A percentile compares a stretch with the other conserved stretches of the same genome.
phyloP scores from a whole-genome alignment of 306 rosid species.

The Prunus campanulata region DNA sequence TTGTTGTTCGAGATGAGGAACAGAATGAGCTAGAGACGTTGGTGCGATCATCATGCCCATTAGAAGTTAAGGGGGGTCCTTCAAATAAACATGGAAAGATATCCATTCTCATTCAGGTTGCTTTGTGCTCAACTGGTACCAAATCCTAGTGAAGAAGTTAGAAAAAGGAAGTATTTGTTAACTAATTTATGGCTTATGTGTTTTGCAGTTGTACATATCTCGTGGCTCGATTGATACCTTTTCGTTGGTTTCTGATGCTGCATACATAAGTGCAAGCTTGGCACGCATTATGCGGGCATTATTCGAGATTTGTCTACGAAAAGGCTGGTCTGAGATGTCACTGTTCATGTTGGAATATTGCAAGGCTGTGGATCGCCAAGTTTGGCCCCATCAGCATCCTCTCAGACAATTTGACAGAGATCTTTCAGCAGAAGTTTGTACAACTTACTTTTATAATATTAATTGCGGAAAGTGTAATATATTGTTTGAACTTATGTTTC shows the following conservation, averaged over 20 bases:
- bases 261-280: conserved; percentile 96
- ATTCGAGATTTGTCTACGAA: conserved; percentile 86
- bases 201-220: conserved; percentile 83
- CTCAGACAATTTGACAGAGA: conserved; percentile 91
- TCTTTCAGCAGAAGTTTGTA: conserved; percentile 71
- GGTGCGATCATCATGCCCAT: conserved; percentile 70
- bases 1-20: conserved; percentile 96
- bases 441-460: conserved; percentile 27
- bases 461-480: conserved; percentile 13
- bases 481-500: conserved; percentile 25
- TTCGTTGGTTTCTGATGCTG: conserved; percentile 91
- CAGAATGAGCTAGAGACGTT: conserved; percentile 88
- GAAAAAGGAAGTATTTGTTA: conserved; percentile 4
- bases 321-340: conserved; percentile 95
- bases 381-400: conserved; percentile 97
- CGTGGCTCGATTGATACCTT: conserved; percentile 82
- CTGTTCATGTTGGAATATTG: conserved; percentile 93
- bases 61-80: conserved; percentile 94
- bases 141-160: conserved; percentile 3
- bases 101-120: conserved; percentile 91
- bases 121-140: conserved; percentile 17
- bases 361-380: conserved; percentile 96
- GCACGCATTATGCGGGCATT: conserved; percentile 93
- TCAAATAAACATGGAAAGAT: conserved; percentile 94
- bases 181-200: conserved; percentile 30